Evolutionary conservation across 2,329 filamentous ascomycete species (phyloP).

Genomic region (Aspergillus jensenii): DNA sequence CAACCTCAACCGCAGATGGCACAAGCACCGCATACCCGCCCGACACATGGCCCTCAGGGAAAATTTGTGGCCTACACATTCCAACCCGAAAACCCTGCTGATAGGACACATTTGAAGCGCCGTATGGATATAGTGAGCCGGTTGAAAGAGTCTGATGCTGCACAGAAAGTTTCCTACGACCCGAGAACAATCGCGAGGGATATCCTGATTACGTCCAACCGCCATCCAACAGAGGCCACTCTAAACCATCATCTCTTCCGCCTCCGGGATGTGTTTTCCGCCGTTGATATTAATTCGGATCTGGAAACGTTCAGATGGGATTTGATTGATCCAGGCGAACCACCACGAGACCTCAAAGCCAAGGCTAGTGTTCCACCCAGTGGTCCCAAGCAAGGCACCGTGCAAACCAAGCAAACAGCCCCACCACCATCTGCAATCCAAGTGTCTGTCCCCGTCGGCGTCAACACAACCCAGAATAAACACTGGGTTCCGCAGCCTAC

Average conservation of each 20-base stretch:
- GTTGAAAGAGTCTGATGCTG: conserved; percentile 39
- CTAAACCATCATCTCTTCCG: conserved; percentile 61
- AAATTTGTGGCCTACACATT: conserved; percentile 12
- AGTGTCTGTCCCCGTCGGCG: conserved; percentile 7
- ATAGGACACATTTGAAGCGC: conserved; percentile 25
- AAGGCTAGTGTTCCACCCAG: not conserved
- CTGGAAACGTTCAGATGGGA: conserved; percentile 63
- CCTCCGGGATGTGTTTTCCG: conserved; percentile 43
- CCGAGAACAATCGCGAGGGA: conserved; percentile 63
- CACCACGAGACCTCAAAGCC: conserved; percentile 14
- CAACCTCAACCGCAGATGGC: not conserved
- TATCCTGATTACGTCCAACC: conserved; percentile 61
- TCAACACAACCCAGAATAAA: conserved; percentile 4
- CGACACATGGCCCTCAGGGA: not conserved
- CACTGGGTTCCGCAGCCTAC: not conserved
- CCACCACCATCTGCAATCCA: not conserved
- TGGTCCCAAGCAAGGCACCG: not conserved
- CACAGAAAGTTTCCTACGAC: conserved; percentile 55
- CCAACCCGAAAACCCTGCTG: conserved; percentile 9
- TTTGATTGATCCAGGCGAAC: conserved; percentile 48
- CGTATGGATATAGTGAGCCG: conserved; percentile 44
- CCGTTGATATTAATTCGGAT: conserved; percentile 50
- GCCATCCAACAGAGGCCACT: conserved; percentile 58
- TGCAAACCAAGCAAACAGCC: conserved; percentile 6
- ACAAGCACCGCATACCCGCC: not conserved